Percentiles rank a stretch among this genome's conserved stretches.
These are phyloP conservation scores for Annulohypoxylon truncatum DNA, from an alignment of 2,329 filamentous ascomycete genomes.

Conservation along the genomic window DNA sequence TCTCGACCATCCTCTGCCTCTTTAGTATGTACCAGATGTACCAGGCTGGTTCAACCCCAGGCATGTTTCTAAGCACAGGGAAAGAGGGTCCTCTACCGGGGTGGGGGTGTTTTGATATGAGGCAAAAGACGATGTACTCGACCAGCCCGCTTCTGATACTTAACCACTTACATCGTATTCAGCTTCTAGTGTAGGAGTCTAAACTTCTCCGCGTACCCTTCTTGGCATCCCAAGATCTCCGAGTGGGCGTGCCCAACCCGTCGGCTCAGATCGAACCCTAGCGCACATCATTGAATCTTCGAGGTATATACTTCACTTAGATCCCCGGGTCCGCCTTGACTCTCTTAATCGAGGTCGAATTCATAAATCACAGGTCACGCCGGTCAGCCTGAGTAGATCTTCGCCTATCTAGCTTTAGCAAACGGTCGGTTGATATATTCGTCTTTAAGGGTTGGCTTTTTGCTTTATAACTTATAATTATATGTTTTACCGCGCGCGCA, in stretches of 20 bases:
- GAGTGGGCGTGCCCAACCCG: constrained; percentile 47
- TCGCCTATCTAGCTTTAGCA: constrained; percentile 13
- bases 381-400: constrained; percentile 3
- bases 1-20: constrained; percentile 31
- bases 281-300: constrained; percentile 43
- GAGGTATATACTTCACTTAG: constrained; percentile 43
- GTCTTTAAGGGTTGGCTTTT: constrained; percentile 30
- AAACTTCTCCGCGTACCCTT: constrained; percentile 33
- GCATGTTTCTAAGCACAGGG: constrained; percentile 32
- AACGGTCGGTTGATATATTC: constrained; percentile 16
- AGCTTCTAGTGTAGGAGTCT: constrained; percentile 32
- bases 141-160: constrained; percentile 36
- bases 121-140: constrained; percentile 40
- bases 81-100: constrained; percentile 31
- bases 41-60: constrained; percentile 31
- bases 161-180: constrained; percentile 46
- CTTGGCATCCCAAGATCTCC: constrained; percentile 44
- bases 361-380: constrained; percentile 31
- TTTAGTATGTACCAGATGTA: constrained; percentile 15
- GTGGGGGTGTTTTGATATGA: constrained; percentile 38
- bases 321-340: constrained; percentile 36
- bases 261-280: constrained; percentile 49
- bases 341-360: constrained; percentile 29
- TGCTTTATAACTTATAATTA: constrained; percentile 30
- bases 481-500: constrained; percentile 14